Percentiles rank a stretch among this genome's conserved stretches.
Conservation (phyloP, 169 alveolate genomes). For the Cryptosporidium xiaoi region DNA sequence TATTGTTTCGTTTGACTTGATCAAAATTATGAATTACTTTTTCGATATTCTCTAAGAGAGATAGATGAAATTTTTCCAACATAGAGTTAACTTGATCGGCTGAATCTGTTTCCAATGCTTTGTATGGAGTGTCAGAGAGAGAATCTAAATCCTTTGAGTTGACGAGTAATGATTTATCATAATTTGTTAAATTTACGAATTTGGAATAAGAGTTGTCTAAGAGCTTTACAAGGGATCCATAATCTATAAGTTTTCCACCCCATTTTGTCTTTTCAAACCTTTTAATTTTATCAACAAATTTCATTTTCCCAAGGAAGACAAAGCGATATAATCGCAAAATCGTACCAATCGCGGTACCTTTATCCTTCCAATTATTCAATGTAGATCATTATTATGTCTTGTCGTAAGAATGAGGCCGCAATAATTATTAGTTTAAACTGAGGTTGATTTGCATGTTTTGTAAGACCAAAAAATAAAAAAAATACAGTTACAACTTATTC, state of each 20-base stretch:
- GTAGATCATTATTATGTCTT: slow-evolving; percentile 8
- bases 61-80: slow-evolving; percentile 75
- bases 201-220: slow-evolving; percentile 46
- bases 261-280: slow-evolving; percentile 75
- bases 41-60: slow-evolving; percentile 79
- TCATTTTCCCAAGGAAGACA: slow-evolving; percentile 75
- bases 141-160: slow-evolving; percentile 27
- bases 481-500: too few species aligned
- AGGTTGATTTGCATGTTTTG: too few species aligned
- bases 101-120: slow-evolving; percentile 53
- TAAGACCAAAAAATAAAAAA: too few species aligned
- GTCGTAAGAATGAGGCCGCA: not conserved
- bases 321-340: slow-evolving; percentile 5
- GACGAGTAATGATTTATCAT: slow-evolving; percentile 35
- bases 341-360: slow-evolving; percentile 49
- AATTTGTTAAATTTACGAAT: slow-evolving; percentile 49
- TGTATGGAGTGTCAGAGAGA: slow-evolving; percentile 46
- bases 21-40: slow-evolving; percentile 77
- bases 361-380: not conserved
- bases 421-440: too few species aligned
- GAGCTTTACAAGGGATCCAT: slow-evolving; percentile 50
- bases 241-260: slow-evolving; percentile 76
- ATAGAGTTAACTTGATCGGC: slow-evolving; percentile 5
- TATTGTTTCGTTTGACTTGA: slow-evolving; percentile 62
- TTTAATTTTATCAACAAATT: slow-evolving; percentile 77